phyloP scores from a whole-genome alignment of 176 grass and related monocot genomes.

The Lolium multiflorum region DNA sequence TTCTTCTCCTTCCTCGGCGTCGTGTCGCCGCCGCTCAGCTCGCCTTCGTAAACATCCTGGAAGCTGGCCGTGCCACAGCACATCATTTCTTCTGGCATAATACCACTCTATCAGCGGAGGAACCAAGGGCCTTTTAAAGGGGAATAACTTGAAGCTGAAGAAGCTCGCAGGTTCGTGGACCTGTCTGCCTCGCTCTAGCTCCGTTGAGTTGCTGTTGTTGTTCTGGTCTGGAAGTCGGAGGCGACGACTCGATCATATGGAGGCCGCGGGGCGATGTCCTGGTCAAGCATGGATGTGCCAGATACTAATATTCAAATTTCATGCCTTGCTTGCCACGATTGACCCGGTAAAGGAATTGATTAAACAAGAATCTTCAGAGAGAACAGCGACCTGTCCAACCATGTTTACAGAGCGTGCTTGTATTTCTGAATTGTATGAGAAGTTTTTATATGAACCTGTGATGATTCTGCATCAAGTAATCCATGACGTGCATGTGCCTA shows the following conservation, averaged over 20 bases:
- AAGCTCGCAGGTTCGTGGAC: background rate
- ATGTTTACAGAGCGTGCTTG: background rate
- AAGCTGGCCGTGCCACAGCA: constrained; percentile 60
- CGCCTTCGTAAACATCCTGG: constrained; percentile 62
- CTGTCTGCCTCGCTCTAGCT: background rate
- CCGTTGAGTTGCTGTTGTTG: background rate
- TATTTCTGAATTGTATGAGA: background rate
- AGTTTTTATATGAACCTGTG: background rate
- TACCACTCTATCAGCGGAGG: background rate
- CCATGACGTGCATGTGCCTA: background rate
- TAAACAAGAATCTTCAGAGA: background rate
- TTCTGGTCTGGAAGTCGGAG: background rate
- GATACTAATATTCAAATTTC: constrained; percentile 29
- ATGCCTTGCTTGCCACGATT: constrained; percentile 49
- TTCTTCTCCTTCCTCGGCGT: constrained; percentile 44
- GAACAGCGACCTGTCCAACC: background rate
- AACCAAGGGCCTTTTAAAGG: constrained; percentile 2
- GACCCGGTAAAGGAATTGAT: constrained; percentile 30
- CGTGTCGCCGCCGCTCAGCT: background rate
- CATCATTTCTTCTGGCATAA: constrained; percentile 52
- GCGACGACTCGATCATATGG: constrained; percentile 22
- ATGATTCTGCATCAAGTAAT: constrained; percentile 10
- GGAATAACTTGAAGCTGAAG: background rate
- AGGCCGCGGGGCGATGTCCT: background rate
- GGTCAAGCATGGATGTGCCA: constrained; percentile 44